Evolutionary conservation across 2,329 filamentous ascomycete species (phyloP).

Genomic region (Fusarium liriodendri): DNA sequence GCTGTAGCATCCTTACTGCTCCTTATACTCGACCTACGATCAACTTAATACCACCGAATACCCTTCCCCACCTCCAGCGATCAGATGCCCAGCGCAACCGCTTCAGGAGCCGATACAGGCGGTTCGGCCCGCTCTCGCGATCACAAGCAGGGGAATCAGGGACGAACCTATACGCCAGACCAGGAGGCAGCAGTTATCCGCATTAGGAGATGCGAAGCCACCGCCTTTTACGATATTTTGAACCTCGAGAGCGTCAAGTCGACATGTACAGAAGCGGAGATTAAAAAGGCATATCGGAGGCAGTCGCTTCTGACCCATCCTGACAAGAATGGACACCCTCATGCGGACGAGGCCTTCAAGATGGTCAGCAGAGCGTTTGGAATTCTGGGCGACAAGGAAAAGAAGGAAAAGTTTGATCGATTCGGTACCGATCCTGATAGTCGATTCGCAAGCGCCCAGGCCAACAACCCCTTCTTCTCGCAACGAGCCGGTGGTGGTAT

Average conservation of each 20-base stretch:
- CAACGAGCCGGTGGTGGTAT: constrained; percentile 57
- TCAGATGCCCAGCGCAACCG: constrained; percentile 58
- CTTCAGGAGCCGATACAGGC: constrained; percentile 65
- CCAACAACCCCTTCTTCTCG: constrained; percentile 73
- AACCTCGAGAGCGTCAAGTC: constrained; percentile 73
- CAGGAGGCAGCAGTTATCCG: constrained; percentile 93
- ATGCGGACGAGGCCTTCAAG: constrained; percentile 98
- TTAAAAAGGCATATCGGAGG: constrained; percentile 98
- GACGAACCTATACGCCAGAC: constrained; percentile 84
- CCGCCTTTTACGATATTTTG: constrained; percentile 96
- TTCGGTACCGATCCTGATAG: constrained; percentile 94
- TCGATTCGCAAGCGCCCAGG: constrained; percentile 76
- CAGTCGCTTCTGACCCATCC: constrained; percentile 94
- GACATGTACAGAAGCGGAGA: constrained; percentile 81
- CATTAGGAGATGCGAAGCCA: constrained; percentile 84
- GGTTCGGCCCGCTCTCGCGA: constrained; percentile 64
- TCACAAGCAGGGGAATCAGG: constrained; percentile 81
- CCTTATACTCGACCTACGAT: constrained; percentile 8
- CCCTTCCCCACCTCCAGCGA: constrained; percentile 5
- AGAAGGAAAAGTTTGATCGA: constrained; percentile 83
- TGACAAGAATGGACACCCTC: constrained; percentile 97
- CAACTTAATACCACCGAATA: background rate
- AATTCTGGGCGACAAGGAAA: constrained; percentile 91
- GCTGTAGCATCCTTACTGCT: background rate
- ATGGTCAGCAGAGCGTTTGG: constrained; percentile 96